Evolutionary conservation across 192 early-diverging fungal genomes (phyloP).

Genomic region (Backusella mclennaniae): DNA sequence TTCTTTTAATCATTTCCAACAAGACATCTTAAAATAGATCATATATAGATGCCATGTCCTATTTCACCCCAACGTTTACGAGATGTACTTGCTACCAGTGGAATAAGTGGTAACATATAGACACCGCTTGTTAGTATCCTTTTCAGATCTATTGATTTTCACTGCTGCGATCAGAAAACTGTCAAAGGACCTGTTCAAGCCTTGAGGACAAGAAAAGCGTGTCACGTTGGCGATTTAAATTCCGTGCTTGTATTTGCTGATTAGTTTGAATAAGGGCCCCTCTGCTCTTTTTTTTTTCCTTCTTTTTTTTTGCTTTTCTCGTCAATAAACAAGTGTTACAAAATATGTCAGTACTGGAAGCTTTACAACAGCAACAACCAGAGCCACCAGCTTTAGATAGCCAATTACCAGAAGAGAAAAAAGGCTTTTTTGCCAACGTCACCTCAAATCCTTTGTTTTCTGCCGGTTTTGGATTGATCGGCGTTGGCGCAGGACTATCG

Average conservation of each 20-base stretch:
- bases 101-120: neutral
- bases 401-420: neutral
- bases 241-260: neutral
- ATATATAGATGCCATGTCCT: neutral
- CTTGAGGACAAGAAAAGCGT: neutral
- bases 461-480: constrained; percentile 90
- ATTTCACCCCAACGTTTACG: neutral
- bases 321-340: neutral
- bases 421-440: constrained; percentile 29
- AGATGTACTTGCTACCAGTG: neutral
- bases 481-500: constrained; percentile 80
- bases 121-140: no score
- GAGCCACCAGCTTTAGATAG: neutral
- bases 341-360: neutral
- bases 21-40: no score
- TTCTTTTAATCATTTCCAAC: no score
- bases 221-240: neutral
- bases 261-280: neutral
- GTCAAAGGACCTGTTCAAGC: neutral
- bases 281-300: neutral
- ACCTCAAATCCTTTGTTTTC: constrained; percentile 90
- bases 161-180: neutral
- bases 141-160: no score
- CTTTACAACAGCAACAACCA: neutral
- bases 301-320: neutral